phyloP scores from a whole-genome alignment of 164 flowering plant species.

The Liriodendron chinense region DNA sequence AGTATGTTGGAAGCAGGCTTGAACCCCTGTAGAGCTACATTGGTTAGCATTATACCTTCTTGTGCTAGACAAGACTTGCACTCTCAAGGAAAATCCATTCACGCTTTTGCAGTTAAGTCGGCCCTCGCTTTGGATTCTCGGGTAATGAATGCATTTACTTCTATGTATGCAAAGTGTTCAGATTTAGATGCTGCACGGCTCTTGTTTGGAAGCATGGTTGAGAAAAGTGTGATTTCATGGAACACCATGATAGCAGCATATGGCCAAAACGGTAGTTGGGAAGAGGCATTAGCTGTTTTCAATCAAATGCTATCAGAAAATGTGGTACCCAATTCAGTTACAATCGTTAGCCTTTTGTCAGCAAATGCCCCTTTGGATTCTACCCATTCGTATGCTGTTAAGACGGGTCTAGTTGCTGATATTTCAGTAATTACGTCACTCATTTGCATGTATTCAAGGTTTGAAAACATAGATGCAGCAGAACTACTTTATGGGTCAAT shows the following conservation, averaged over 20 bases:
- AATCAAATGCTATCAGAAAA: slow-evolving; percentile 26
- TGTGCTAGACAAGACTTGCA: slow-evolving; percentile 22
- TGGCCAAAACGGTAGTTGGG: slow-evolving; percentile 29
- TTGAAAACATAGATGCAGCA: slow-evolving; percentile 18
- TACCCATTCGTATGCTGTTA: slow-evolving; percentile 35
- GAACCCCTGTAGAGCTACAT: slow-evolving; percentile 41
- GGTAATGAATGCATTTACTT: slow-evolving; percentile 43
- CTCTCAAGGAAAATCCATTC: slow-evolving; percentile 40
- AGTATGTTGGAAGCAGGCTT: slow-evolving; percentile 43
- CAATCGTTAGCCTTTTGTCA: slow-evolving; percentile 31
- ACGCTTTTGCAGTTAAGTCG: slow-evolving; percentile 39
- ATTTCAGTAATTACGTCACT: slow-evolving; percentile 39
- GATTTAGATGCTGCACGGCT: slow-evolving; percentile 25
- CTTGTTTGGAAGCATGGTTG: slow-evolving; percentile 37
- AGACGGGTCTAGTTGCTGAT: slow-evolving; percentile 29
- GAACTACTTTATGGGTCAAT: no score
- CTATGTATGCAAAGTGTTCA: slow-evolving; percentile 41
- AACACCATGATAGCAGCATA: slow-evolving; percentile 50
- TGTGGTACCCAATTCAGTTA: slow-evolving; percentile 34
- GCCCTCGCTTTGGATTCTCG: slow-evolving; percentile 33
- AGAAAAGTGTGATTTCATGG: slow-evolving; percentile 48
- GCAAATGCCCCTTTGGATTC: slow-evolving; percentile 29
- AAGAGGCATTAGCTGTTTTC: slow-evolving; percentile 22
- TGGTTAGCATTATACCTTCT: slow-evolving; percentile 46
- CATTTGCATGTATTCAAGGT: slow-evolving; percentile 42